phyloP scores from a whole-genome alignment of 345 rosid species.

The Aethionema arabicum region DNA sequence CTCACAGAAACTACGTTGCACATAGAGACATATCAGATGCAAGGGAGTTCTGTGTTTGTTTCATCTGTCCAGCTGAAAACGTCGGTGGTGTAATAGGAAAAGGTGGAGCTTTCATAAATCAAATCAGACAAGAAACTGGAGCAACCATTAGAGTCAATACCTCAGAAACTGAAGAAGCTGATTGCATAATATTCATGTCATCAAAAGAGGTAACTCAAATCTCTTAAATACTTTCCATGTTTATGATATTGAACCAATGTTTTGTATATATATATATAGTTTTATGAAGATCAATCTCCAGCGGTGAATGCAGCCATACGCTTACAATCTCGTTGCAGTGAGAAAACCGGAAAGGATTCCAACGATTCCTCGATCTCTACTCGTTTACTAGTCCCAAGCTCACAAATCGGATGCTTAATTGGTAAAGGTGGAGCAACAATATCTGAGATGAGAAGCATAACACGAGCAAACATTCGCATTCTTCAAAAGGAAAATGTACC shows the following conservation, averaged over 20 bases:
- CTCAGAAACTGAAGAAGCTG: conserved; percentile 56
- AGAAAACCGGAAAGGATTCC: conserved; percentile 62
- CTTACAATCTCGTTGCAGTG: conserved; percentile 72
- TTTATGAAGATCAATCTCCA: conserved; percentile 66
- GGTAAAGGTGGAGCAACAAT: conserved; percentile 76
- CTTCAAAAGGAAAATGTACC: conserved; percentile 60
- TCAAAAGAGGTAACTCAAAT: conserved; percentile 56
- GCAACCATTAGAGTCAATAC: conserved; percentile 71
- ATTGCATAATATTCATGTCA: conserved; percentile 61
- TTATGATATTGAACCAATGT: background rate
- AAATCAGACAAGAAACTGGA: conserved; percentile 69
- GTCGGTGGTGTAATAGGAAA: conserved; percentile 74
- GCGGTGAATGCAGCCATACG: conserved; percentile 66
- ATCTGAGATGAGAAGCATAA: conserved; percentile 65
- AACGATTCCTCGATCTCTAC: conserved; percentile 56
- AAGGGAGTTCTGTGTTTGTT: conserved; percentile 61
- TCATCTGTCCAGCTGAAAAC: conserved; percentile 63
- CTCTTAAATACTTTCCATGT: background rate
- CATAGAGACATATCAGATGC: conserved; percentile 53
- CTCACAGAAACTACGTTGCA: conserved; percentile 56
- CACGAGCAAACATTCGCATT: conserved; percentile 60
- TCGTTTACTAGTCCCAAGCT: conserved; percentile 65
- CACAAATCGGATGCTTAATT: conserved; percentile 72
- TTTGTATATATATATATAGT: conserved; percentile 34
- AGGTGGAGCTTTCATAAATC: conserved; percentile 68